These are phyloP conservation scores for Mycosphaerella sp. DNA, from an alignment of 2,329 filamentous ascomycete species.

Conservation along the genomic window DNA sequence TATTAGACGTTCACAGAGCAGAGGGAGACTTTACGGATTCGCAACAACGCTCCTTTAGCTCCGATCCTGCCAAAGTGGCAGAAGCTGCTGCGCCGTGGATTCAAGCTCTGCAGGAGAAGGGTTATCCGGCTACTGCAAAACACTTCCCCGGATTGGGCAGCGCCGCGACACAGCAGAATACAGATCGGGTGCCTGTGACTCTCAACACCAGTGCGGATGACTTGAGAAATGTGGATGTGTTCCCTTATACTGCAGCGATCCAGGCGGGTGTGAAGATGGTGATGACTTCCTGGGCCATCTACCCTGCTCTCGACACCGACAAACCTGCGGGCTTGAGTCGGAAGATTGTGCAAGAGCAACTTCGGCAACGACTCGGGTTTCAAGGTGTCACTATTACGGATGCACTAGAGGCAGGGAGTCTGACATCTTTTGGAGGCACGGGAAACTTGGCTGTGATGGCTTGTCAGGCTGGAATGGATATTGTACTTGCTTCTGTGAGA, in stretches of 20 bases:
- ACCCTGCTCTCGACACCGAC: constrained; percentile 12
- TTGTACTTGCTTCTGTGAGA: constrained; percentile 12
- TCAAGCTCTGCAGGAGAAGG: constrained; percentile 8
- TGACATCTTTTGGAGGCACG: constrained; percentile 13
- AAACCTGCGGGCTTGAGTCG: constrained; percentile 13
- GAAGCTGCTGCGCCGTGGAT: constrained; percentile 13
- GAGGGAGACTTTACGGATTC: constrained; percentile 15
- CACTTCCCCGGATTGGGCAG: constrained; percentile 18
- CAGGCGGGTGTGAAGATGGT: constrained; percentile 11
- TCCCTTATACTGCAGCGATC: constrained; percentile 14
- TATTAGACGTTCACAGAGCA: constrained; percentile 15
- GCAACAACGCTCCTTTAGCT: constrained; percentile 15
- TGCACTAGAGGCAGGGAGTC: constrained; percentile 17
- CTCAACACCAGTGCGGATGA: constrained; percentile 10
- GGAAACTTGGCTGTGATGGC: constrained; percentile 11
- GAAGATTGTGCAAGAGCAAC: constrained; percentile 12
- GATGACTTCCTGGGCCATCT: constrained; percentile 19
- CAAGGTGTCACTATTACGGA: constrained; percentile 19
- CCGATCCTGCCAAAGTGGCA: constrained; percentile 6
- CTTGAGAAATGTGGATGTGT: constrained; percentile 11
- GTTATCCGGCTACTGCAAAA: constrained; percentile 17
- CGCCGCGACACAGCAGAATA: constrained; percentile 11
- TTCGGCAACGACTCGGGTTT: constrained; percentile 13
- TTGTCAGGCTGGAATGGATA: constrained; percentile 16
- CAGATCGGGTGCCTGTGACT: constrained; percentile 14